Conservation (phyloP, 1,284 basidiomycete genomes). For the Naganishia cerealis region DNA sequence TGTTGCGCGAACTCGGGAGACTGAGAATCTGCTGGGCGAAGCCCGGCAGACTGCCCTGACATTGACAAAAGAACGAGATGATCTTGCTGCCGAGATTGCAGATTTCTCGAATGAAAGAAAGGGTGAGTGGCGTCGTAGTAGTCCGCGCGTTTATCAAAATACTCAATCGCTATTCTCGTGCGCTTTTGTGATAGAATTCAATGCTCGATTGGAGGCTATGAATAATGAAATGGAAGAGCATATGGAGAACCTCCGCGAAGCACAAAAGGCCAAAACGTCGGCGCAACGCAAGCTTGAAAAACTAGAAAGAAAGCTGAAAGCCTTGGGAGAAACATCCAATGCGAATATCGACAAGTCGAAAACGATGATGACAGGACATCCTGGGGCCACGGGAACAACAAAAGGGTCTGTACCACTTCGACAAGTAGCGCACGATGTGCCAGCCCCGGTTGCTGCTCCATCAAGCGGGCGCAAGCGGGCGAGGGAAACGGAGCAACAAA, state of each 20-base stretch:
- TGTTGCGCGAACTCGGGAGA: background rate
- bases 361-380: background rate
- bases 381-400: background rate
- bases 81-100: background rate
- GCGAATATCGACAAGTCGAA: background rate
- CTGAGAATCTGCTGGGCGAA: background rate
- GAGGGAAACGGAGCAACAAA: slow-evolving; percentile 8
- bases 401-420: background rate
- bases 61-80: slow-evolving; percentile 6
- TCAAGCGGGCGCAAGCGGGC: slow-evolving; percentile 26
- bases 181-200: slow-evolving; percentile 10
- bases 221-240: slow-evolving; percentile 33
- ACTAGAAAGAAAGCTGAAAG: slow-evolving; percentile 31
- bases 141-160: background rate
- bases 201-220: slow-evolving; percentile 24
- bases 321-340: slow-evolving; percentile 6
- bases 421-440: background rate
- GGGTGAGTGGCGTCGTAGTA: background rate
- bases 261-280: slow-evolving; percentile 25
- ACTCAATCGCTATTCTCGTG: too few species aligned
- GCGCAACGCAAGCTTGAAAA: slow-evolving; percentile 32
- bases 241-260: slow-evolving; percentile 31
- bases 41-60: background rate
- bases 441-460: background rate
- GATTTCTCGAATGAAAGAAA: slow-evolving; percentile 18